A percentile compares a stretch with the other conserved stretches of the same genome.
Conservation (phyloP, 805 yeast genomes). For the Yarrowia yakushimensis region DNA sequence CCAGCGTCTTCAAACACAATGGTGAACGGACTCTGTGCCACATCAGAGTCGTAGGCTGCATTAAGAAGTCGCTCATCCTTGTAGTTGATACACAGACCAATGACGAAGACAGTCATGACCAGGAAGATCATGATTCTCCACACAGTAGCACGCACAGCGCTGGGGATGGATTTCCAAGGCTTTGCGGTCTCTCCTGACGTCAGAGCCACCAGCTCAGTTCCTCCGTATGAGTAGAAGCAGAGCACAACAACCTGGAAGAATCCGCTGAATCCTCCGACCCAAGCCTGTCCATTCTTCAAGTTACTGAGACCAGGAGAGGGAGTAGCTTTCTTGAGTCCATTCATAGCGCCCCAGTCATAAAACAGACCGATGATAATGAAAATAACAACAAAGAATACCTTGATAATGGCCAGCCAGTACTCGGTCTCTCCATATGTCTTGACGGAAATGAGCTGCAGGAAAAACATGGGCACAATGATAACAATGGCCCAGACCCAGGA, state of each 20-base stretch:
- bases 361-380: slow-evolving; percentile 52
- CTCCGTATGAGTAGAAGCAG: slow-evolving; percentile 53
- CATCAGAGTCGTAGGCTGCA: slow-evolving; percentile 39
- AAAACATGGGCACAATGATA: slow-evolving; percentile 48
- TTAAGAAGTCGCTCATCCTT: slow-evolving; percentile 45
- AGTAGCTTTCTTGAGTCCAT: not conserved
- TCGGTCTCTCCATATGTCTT: slow-evolving; percentile 53
- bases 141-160: slow-evolving; percentile 52
- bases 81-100: slow-evolving; percentile 55
- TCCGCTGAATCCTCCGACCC: slow-evolving; percentile 29
- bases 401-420: slow-evolving; percentile 62
- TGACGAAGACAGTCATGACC: slow-evolving; percentile 49
- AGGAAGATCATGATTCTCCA: slow-evolving; percentile 49
- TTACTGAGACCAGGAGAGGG: slow-evolving; percentile 45
- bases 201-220: slow-evolving; percentile 54
- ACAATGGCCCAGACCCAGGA: slow-evolving; percentile 50
- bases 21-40: slow-evolving; percentile 46
- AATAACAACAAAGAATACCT: slow-evolving; percentile 60
- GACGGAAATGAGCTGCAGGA: slow-evolving; percentile 51
- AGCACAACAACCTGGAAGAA: slow-evolving; percentile 46
- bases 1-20: slow-evolving; percentile 50
- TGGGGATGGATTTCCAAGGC: slow-evolving; percentile 54
- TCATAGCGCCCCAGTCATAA: slow-evolving; percentile 53
- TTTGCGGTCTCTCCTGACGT: slow-evolving; percentile 56
- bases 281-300: slow-evolving; percentile 29